These are phyloP conservation scores for Asterophora parasitica DNA, from an alignment of 768 basidiomycete genomes.

Conservation along the genomic window DNA sequence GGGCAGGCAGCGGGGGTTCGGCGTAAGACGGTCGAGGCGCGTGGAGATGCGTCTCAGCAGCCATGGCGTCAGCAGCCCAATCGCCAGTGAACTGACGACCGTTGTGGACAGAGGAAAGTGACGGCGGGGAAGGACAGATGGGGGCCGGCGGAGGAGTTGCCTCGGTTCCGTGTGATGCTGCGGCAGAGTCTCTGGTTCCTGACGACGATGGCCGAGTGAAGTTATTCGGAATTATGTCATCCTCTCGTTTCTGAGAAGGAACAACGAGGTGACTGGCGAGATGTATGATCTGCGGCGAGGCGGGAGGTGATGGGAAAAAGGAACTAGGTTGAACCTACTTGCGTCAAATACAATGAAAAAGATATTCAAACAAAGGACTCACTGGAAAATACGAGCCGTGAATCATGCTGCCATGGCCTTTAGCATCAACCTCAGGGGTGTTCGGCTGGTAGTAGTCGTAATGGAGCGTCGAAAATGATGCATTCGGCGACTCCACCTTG, in stretches of 20 bases:
- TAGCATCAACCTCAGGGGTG: too few relatives aligned
- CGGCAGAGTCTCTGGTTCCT: background rate
- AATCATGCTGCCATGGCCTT: background rate
- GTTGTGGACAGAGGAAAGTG: background rate
- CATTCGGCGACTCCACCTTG: background rate
- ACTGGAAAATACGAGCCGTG: background rate
- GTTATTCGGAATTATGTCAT: background rate
- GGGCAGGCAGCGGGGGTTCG: background rate
- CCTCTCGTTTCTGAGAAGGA: background rate
- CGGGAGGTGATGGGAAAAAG: background rate
- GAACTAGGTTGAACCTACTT: background rate
- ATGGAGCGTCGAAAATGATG: background rate
- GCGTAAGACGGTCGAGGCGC: background rate
- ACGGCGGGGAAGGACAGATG: background rate
- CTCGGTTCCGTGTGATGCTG: background rate
- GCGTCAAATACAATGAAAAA: too few relatives aligned
- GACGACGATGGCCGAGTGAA: background rate
- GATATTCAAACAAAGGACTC: background rate
- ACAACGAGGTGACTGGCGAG: background rate
- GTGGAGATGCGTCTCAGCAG: background rate
- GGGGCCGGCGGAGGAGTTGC: background rate
- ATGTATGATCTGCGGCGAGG: background rate
- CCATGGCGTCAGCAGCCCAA: conserved; percentile 13
- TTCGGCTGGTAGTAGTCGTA: background rate
- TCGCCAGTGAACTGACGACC: conserved; percentile 11